Evolutionary conservation across 306 rosid species (phyloP).

Genomic region (Biancaea sappan): DNA sequence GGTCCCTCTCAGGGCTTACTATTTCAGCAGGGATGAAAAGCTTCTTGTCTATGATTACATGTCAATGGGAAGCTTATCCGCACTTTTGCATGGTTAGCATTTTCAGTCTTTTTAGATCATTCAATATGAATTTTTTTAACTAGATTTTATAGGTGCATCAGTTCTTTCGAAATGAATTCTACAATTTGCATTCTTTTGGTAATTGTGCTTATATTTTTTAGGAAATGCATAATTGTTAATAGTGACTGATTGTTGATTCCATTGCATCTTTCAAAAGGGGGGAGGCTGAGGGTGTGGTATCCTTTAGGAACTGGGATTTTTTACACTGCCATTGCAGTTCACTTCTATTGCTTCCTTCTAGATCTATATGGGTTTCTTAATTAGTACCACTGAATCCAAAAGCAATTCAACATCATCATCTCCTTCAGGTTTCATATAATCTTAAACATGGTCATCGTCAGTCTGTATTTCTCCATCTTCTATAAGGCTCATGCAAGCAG

Average conservation of each 20-base stretch:
- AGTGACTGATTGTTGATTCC: constrained; percentile 15
- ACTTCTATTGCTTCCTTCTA: constrained; percentile 23
- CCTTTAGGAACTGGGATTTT: constrained; percentile 14
- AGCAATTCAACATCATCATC: background rate
- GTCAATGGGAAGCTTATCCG: constrained; percentile 75
- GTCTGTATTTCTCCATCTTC: constrained; percentile 6
- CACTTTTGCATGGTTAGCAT: constrained; percentile 65
- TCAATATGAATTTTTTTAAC: constrained; percentile 19
- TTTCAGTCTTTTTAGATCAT: constrained; percentile 2
- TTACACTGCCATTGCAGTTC: background rate
- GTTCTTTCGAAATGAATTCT: constrained; percentile 5
- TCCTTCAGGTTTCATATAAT: constrained; percentile 18
- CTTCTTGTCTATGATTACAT: constrained; percentile 76
- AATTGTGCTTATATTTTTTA: background rate
- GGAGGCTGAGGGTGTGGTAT: background rate
- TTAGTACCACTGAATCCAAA: background rate
- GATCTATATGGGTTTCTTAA: constrained; percentile 6
- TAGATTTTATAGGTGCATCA: constrained; percentile 13
- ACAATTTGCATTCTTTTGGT: constrained; percentile 11
- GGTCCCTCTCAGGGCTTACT: constrained; percentile 73
- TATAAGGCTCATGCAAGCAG: constrained; percentile 4
- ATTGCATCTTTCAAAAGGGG: constrained; percentile 21
- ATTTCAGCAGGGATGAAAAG: constrained; percentile 68
- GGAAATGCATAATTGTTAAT: constrained; percentile 1
- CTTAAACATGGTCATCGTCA: background rate